phyloP scores from a whole-genome alignment of 169 alveolate genomes.

The Cryptosporidium ubiquitum region DNA sequence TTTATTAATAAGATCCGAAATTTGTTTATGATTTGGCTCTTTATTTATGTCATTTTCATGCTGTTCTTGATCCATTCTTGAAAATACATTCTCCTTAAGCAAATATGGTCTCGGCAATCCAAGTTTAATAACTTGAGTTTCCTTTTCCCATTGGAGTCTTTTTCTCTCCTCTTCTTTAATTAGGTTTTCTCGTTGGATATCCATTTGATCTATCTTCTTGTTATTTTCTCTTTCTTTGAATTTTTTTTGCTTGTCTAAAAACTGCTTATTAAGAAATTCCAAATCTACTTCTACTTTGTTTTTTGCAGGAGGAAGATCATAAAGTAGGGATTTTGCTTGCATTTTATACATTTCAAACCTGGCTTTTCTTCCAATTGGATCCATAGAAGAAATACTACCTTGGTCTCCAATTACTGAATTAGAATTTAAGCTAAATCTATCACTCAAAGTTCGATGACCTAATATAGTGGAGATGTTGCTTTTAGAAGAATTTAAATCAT shows the following conservation, averaged over 20 bases:
- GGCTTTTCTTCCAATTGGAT: constrained; percentile 71
- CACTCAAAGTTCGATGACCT: constrained; percentile 37
- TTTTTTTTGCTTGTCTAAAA: neutral
- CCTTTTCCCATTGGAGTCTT: neutral
- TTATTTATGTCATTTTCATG: neutral
- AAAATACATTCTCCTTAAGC: constrained; percentile 8
- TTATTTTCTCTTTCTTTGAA: neutral
- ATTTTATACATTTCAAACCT: constrained; percentile 69
- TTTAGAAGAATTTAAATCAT: neutral
- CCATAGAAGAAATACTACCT: constrained; percentile 65
- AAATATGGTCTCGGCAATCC: constrained; percentile 60
- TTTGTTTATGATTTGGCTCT: neutral
- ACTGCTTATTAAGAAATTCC: constrained; percentile 2
- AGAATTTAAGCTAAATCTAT: constrained; percentile 52
- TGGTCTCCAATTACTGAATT: constrained; percentile 33
- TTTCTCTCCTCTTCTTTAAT: neutral
- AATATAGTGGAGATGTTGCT: constrained; percentile 33
- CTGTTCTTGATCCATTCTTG: neutral
- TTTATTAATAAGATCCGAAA: neutral
- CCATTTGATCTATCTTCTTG: constrained; percentile 20
- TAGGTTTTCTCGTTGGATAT: neutral
- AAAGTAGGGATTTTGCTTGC: constrained; percentile 61
- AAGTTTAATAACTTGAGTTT: constrained; percentile 33
- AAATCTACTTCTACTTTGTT: constrained; percentile 30
- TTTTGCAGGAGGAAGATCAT: constrained; percentile 59